These are phyloP conservation scores for Fusarium acutatum DNA, from an alignment of 2,329 filamentous ascomycete species.

Conservation along the genomic window DNA sequence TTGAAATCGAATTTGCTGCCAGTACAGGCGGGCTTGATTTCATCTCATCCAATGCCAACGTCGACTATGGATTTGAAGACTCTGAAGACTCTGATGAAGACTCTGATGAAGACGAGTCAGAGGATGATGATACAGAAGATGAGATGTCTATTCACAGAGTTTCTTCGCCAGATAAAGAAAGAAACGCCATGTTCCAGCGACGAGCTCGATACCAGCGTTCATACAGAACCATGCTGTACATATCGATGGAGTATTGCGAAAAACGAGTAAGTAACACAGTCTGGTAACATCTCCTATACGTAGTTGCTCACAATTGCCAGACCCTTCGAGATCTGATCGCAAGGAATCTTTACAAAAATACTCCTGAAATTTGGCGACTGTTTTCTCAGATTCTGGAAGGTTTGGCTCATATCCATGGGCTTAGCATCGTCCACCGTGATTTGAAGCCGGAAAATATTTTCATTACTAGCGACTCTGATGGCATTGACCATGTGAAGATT, in stretches of 20 bases:
- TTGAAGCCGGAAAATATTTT: slow-evolving; percentile 98
- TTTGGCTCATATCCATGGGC: slow-evolving; percentile 85
- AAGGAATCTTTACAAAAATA: slow-evolving; percentile 76
- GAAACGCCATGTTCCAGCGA: slow-evolving; percentile 41
- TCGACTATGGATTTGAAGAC: slow-evolving; percentile 76
- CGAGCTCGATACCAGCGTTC: slow-evolving; percentile 57
- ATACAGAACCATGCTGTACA: slow-evolving; percentile 83
- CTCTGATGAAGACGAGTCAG: slow-evolving; percentile 56
- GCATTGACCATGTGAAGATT: slow-evolving; percentile 89
- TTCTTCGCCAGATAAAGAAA: slow-evolving; percentile 45
- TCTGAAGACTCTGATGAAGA: slow-evolving; percentile 54
- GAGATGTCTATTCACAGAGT: slow-evolving; percentile 42
- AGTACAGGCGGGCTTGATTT: slow-evolving; percentile 90
- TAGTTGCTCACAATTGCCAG: slow-evolving; percentile 40
- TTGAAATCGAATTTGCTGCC: slow-evolving; percentile 67
- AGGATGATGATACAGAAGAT: slow-evolving; percentile 54
- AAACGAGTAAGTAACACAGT: slow-evolving; percentile 68
- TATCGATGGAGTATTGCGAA: slow-evolving; percentile 99
- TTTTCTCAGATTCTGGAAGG: slow-evolving; percentile 93
- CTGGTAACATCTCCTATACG: too few relatives aligned
- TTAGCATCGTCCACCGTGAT: slow-evolving; percentile 94
- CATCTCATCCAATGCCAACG: slow-evolving; percentile 84
- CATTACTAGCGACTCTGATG: slow-evolving; percentile 74
- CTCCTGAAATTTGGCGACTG: slow-evolving; percentile 85
- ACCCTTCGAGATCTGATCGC: slow-evolving; percentile 90